Evolutionary conservation across 306 rosid genomes (phyloP).

Genomic region (Morella rubra): DNA sequence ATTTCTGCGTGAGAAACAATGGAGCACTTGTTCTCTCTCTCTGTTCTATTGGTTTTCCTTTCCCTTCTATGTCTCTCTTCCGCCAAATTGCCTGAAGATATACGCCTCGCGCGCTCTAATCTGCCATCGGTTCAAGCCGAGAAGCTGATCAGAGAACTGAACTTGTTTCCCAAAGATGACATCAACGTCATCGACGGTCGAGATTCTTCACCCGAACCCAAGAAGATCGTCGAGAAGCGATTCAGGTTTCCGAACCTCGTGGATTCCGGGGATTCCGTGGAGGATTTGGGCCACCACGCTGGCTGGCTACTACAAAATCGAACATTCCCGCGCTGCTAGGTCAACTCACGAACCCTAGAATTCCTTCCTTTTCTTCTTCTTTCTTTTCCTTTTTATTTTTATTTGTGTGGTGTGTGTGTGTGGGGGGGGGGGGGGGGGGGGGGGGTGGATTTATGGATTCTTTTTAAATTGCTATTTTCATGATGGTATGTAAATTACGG

Average conservation of each 20-base stretch:
- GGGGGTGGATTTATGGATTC: too few species aligned
- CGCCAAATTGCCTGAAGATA: constrained; percentile 25
- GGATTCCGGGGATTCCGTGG: constrained; percentile 47
- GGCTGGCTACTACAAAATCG: constrained; percentile 89
- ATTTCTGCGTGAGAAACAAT: constrained; percentile 15
- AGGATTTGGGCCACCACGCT: constrained; percentile 87
- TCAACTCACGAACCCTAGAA: constrained; percentile 6
- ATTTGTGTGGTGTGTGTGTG: too few species aligned
- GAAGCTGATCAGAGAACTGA: constrained; percentile 60
- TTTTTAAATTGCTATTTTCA: too few species aligned
- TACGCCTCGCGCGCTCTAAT: constrained; percentile 29
- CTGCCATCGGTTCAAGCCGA: constrained; percentile 48
- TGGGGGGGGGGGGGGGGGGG: too few species aligned
- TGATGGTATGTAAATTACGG: too few species aligned
- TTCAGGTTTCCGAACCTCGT: constrained; percentile 56
- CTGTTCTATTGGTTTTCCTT: constrained; percentile 14
- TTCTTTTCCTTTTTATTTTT: too few species aligned
- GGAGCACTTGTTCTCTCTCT: constrained; percentile 28
- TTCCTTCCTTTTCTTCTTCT: not conserved
- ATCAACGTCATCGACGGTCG: constrained; percentile 50
- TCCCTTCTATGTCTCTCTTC: constrained; percentile 34
- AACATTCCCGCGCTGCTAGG: constrained; percentile 84
- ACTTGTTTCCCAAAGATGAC: constrained; percentile 62
- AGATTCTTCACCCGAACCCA: constrained; percentile 3
- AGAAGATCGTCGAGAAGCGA: constrained; percentile 68